Evolutionary conservation across 371 early-diverging fungal genomes (phyloP), one percentile per base, ranked within the genome.

Genomic region (Syncephalastrum monosporum): DNA sequence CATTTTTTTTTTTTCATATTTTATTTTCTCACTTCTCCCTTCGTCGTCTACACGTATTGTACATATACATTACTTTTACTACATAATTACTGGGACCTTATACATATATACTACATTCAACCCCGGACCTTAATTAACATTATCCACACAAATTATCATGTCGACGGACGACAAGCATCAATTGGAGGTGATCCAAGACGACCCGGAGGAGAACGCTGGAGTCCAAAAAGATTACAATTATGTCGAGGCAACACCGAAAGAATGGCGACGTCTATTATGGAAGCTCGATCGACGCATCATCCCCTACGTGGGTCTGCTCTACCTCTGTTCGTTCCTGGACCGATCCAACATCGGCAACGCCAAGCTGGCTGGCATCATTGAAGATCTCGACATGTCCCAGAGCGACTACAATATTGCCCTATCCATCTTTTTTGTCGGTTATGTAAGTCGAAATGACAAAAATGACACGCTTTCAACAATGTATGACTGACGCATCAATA

Each of bases 351-450:
- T 82, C 42, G 81, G 82, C 58, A 85, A 85, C 57, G 85, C 85
- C 14, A 82, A 83, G 68, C 64, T 85, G 3, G 83, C 83, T 16
- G 81, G 82, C 17, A 53, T 85, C 4, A 60, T 59, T 15, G 44
- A 23, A 0, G 80, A 82, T 51, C 58, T 85, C 16, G 47, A 61
- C 47, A 68, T 85, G 13, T 74, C 69, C 29, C 24, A 70, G 19
- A 61, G 47, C 19, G 75, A 82, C 19, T 86, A 83, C 57, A 81
- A 82, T 50, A 62, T 78, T 71, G 75, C 85, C 14, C 53, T 85
- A 19, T 85, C 85, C 29, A 78, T 87, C 49, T 85, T 85, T 50
- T 85, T 82, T 59, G 63, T 84, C 47, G 86, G 87, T 51, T 86
- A 85, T 63, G 77, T 71, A 71, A 59, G 74, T 65, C 16, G 17